phyloP scores from a whole-genome alignment of 441 rosid species.

The Francoa sonchifolia region DNA sequence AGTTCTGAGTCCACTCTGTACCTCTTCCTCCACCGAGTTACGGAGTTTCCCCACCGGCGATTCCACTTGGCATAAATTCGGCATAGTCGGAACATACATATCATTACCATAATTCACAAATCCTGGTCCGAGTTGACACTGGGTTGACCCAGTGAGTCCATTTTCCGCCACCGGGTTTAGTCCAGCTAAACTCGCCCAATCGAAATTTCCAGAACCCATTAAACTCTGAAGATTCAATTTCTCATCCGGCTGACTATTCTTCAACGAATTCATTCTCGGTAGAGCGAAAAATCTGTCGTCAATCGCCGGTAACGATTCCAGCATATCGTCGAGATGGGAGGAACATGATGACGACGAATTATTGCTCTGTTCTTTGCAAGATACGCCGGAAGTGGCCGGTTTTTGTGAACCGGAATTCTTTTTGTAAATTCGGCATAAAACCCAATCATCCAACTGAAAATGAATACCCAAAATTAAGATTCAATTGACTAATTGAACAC shows the following conservation, averaged over 20 bases:
- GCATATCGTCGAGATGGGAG: conserved; percentile 74
- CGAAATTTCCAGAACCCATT: conserved; percentile 45
- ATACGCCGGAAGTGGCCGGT: conserved; percentile 14
- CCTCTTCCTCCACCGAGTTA: conserved; percentile 43
- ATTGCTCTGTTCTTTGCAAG: conserved; percentile 50
- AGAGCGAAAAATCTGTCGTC: conserved; percentile 32
- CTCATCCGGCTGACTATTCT: conserved; percentile 33
- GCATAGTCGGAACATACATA: conserved; percentile 27
- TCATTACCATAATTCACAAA: conserved; percentile 22
- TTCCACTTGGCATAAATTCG: conserved; percentile 17
- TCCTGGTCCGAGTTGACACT: conserved; percentile 29
- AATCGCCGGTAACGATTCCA: conserved; percentile 60
- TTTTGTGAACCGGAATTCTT: conserved; percentile 60
- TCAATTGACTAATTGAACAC: neutral
- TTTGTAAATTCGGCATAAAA: conserved; percentile 80
- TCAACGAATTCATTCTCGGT: conserved; percentile 39
- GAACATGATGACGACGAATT: conserved; percentile 58
- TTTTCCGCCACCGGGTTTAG: conserved; percentile 36
- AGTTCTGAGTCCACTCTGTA: conserved; percentile 47
- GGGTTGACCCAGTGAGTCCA: conserved; percentile 21
- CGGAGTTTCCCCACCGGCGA: conserved; percentile 9
- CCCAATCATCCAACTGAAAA: conserved; percentile 89
- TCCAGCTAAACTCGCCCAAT: conserved; percentile 68
- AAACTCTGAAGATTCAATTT: conserved; percentile 23
- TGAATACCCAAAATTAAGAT: neutral